phyloP scores from a whole-genome alignment of 495 filamentous ascomycete genomes.

The Penicillium riverlandense region DNA sequence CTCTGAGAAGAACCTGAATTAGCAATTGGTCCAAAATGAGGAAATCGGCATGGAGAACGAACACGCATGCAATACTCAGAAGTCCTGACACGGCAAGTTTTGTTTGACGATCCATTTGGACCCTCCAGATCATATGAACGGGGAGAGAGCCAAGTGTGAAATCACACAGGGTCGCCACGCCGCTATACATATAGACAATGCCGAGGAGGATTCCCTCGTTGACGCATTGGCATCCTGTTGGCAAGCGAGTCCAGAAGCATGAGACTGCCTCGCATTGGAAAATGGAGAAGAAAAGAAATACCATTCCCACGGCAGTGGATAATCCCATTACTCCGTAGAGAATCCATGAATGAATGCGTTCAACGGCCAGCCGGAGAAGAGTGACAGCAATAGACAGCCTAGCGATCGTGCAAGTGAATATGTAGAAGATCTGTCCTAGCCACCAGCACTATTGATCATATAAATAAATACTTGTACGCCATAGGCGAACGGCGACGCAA shows the following conservation, averaged over 20 bases:
- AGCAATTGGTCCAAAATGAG: not conserved
- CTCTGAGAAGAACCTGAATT: constrained; percentile 9
- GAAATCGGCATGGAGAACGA: not conserved
- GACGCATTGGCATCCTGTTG: constrained; percentile 11
- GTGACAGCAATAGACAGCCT: constrained; percentile 29
- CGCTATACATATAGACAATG: constrained; percentile 26
- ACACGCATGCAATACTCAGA: constrained; percentile 22
- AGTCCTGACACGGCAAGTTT: constrained; percentile 21
- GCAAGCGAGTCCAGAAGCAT: constrained; percentile 21
- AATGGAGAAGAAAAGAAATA: constrained; percentile 20
- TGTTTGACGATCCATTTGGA: constrained; percentile 20
- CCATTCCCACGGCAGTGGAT: constrained; percentile 3
- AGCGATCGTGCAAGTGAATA: constrained; percentile 20
- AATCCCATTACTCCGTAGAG: constrained; percentile 17
- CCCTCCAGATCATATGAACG: constrained; percentile 13
- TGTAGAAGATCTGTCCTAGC: constrained; percentile 24
- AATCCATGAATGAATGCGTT: constrained; percentile 10
- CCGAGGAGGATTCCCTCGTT: constrained; percentile 1
- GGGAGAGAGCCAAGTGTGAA: constrained; percentile 22
- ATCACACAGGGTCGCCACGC: constrained; percentile 18
- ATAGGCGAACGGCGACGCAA: not conserved
- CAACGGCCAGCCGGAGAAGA: constrained; percentile 27
- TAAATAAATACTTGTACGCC: constrained; percentile 1
- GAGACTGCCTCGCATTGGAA: constrained; percentile 22
- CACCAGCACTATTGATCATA: constrained; percentile 12